These are phyloP conservation scores for Sphaerulina vaccinii DNA, from an alignment of 2,329 filamentous ascomycete species.

Conservation along the genomic window DNA sequence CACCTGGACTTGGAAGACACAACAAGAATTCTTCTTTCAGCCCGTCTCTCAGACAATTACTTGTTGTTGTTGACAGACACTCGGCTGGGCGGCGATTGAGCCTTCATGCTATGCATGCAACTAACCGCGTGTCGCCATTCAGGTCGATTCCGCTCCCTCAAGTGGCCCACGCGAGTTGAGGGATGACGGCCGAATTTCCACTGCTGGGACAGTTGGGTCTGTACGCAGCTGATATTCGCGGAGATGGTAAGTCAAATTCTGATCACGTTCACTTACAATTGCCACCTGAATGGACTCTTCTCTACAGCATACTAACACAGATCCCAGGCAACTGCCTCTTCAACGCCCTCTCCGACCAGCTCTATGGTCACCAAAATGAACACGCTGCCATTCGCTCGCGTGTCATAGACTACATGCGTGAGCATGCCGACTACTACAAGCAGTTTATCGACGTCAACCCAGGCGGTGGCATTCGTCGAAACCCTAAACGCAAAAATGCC, in stretches of 20 bases:
- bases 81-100: not conserved
- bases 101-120: slow-evolving; percentile 6
- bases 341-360: slow-evolving; percentile 65
- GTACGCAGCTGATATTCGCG: slow-evolving; percentile 59
- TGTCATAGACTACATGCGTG: slow-evolving; percentile 62
- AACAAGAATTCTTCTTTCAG: too few relatives aligned
- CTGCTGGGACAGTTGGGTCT: slow-evolving; percentile 57
- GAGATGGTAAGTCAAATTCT: slow-evolving; percentile 62
- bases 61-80: too few relatives aligned
- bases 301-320: slow-evolving; percentile 1
- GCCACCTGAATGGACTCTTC: slow-evolving; percentile 14
- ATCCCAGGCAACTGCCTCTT: slow-evolving; percentile 66
- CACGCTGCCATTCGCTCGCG: slow-evolving; percentile 58
- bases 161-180: slow-evolving; percentile 6
- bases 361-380: slow-evolving; percentile 60
- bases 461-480: slow-evolving; percentile 56
- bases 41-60: too few relatives aligned
- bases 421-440: slow-evolving; percentile 62
- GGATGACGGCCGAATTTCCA: slow-evolving; percentile 50
- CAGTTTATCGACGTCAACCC: slow-evolving; percentile 59
- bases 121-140: slow-evolving; percentile 3
- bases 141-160: slow-evolving; percentile 3
- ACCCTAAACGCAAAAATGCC: slow-evolving; percentile 58
- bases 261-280: too few relatives aligned
- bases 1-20: too few relatives aligned